Evolutionary conservation across 2,329 filamentous ascomycete species (phyloP).

Genomic region (Trichophyton schoenleinii): DNA sequence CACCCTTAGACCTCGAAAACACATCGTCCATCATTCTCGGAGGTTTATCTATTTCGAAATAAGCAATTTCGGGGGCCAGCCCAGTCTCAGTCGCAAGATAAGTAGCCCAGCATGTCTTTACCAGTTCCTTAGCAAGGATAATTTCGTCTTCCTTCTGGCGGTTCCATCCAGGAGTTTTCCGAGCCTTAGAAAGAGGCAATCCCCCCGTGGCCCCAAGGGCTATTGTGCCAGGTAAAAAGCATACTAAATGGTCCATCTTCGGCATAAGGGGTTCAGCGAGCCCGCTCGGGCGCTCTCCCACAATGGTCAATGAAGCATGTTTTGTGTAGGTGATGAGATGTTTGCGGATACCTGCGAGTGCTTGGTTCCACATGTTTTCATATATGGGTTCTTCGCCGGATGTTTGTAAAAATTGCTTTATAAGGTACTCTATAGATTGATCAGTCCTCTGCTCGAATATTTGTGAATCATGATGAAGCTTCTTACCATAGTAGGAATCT

Average conservation of each 20-base stretch:
- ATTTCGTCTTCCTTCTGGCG: slow-evolving; percentile 76
- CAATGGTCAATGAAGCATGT: slow-evolving; percentile 68
- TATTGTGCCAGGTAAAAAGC: slow-evolving; percentile 94
- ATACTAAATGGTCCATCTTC: slow-evolving; percentile 97
- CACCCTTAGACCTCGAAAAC: neutral
- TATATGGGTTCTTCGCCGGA: slow-evolving; percentile 76
- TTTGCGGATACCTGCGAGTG: slow-evolving; percentile 73
- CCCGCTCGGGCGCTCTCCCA: slow-evolving; percentile 72
- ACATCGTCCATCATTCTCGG: slow-evolving; percentile 41
- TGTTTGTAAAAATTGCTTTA: slow-evolving; percentile 96
- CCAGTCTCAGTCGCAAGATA: slow-evolving; percentile 84
- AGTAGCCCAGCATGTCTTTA: slow-evolving; percentile 96
- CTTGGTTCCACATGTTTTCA: slow-evolving; percentile 82
- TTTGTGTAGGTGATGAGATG: slow-evolving; percentile 83
- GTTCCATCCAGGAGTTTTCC: slow-evolving; percentile 59
- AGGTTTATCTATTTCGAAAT: slow-evolving; percentile 65
- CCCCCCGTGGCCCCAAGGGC: slow-evolving; percentile 78
- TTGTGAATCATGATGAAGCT: neutral
- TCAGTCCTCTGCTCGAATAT: neutral
- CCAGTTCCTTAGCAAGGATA: slow-evolving; percentile 73
- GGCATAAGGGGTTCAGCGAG: slow-evolving; percentile 54
- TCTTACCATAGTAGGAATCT: slow-evolving; percentile 74
- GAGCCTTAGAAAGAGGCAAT: slow-evolving; percentile 59
- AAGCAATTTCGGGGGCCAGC: slow-evolving; percentile 86
- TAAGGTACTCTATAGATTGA: slow-evolving; percentile 60